Evolutionary conservation across 306 rosid genomes (phyloP), one percentile per base, ranked within the genome.

Genomic region (Inga oerstediana): DNA sequence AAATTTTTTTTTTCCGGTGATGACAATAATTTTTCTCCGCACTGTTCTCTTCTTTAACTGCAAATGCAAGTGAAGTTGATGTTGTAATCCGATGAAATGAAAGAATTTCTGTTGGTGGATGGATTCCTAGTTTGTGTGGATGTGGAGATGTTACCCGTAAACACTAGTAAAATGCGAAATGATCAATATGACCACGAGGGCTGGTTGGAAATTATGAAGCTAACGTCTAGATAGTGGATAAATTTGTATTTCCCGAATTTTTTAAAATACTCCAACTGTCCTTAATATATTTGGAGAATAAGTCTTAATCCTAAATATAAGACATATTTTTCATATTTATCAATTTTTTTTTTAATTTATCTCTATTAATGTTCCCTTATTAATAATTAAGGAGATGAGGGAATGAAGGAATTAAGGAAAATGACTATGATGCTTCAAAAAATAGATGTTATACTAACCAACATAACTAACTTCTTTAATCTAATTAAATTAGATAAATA

Each of bases 61-160:
- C 9, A 68, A 32, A 24, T 43, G 35, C n/a, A 41, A 20, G 48
- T 12, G 72, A 70, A 35, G 74, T 48, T 76, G 14, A 76, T 82
- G 11, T 43, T 67, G 59, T 7, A 75, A 65, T 37, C 17, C 32
- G 19, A 13, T 27, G 59, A 15, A 19, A 41, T 69, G 5, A 8
- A 2, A 58, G 4, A n/a, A n/a, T 7, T 52, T 10, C 59, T 17
- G 22, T 16, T 20, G 7, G 56, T 30, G 34, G 76, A 51, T 27
- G 56, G 24, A 66, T 66, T 15, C 72, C 24, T 35, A 15, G 39
- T 27, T 6, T 5, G 37, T 24, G 37, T 62, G 37, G 69, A 27
- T 22, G 66, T 11, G 35, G 17, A 4, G 56, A 65, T 30, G 30
- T 65, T 7, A 1, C 14, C 20, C 0, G 43, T 17, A 64, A 11